These are phyloP conservation scores for Solanum piurae DNA, from an alignment of 257 asterid genomes.

Conservation along the genomic window DNA sequence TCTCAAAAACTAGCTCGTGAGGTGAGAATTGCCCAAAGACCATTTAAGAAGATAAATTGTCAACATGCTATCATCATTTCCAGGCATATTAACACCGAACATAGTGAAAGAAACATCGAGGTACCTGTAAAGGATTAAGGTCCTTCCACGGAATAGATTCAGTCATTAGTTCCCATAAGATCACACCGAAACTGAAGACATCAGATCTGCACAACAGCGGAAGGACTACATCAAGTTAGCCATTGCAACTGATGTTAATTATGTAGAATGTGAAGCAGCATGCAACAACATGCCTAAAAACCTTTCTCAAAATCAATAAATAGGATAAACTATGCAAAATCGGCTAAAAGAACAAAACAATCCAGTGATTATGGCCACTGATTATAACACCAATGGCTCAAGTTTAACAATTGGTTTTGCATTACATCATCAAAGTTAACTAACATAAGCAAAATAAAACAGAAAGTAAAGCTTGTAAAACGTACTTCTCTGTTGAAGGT, in stretches of 20 bases:
- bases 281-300: background rate
- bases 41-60: background rate
- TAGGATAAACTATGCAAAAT: background rate
- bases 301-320: background rate
- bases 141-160: constrained; percentile 53
- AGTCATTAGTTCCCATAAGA: constrained; percentile 73
- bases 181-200: constrained; percentile 61
- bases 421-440: background rate
- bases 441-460: background rate
- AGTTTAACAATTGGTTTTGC: background rate
- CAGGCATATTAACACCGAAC: background rate
- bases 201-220: constrained; percentile 42
- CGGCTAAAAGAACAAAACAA: background rate
- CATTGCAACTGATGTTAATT: background rate
- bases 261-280: background rate
- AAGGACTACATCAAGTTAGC: background rate
- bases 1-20: background rate
- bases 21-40: background rate
- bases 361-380: background rate
- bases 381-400: background rate
- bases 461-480: background rate
- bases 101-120: background rate
- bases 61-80: background rate
- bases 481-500: constrained; percentile 71
- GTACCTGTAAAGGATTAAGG: constrained; percentile 56